phyloP scores from a whole-genome alignment of 306 rosid genomes.

The Casuarina equisetifolia region DNA sequence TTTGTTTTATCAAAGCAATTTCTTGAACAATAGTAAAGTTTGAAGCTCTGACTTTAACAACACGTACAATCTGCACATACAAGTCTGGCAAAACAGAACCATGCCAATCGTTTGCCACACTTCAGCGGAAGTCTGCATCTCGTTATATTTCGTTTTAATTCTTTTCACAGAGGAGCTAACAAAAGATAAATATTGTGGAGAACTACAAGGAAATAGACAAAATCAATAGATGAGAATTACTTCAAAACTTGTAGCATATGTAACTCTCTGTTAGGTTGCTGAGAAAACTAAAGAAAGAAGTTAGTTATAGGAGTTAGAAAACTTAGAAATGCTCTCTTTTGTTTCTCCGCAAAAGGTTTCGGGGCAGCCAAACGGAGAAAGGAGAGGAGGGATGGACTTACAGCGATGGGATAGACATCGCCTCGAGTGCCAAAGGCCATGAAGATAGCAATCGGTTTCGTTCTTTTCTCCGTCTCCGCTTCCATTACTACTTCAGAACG shows the following conservation, averaged over 20 bases:
- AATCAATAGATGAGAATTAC: not conserved
- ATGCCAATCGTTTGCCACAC: not conserved
- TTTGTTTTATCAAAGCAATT: not conserved
- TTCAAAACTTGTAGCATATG: not conserved
- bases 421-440: conserved; percentile 87
- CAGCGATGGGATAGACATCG: conserved; percentile 72
- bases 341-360: not conserved
- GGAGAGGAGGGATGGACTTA: conserved; percentile 23
- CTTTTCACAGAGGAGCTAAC: not conserved
- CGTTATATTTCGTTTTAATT: not conserved
- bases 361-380: not conserved
- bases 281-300: conserved; percentile 3
- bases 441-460: conserved; percentile 54
- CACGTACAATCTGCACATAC: not conserved
- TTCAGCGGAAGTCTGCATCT: not conserved
- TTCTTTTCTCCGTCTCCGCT: conserved; percentile 32
- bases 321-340: not conserved
- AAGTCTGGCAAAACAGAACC: not conserved
- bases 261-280: not conserved
- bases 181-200: not conserved
- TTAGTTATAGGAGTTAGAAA: not conserved
- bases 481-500: not conserved
- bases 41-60: not conserved
- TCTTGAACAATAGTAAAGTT: not conserved
- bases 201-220: not conserved